A percentile compares a stretch with the other conserved stretches of the same genome.
phyloP scores from a whole-genome alignment of 2,329 filamentous ascomycete species.

The Zymoseptoria brevis region DNA sequence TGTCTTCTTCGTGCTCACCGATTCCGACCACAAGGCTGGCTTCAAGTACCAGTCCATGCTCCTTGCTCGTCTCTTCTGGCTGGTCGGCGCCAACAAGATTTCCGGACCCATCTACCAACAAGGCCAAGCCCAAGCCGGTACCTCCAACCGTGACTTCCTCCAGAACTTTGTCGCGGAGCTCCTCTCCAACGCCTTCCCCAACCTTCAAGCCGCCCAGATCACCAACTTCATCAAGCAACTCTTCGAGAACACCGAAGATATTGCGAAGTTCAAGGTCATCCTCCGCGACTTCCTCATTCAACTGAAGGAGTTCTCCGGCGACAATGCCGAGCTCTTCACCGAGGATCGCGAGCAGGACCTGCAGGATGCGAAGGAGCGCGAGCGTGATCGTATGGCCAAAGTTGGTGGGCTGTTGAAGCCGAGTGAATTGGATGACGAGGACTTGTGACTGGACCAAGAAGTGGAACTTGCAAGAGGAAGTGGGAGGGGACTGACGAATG shows the following conservation, averaged over 20 bases:
- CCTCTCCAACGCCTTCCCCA: slow-evolving; percentile 83
- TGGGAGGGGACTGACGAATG: slow-evolving; percentile 1
- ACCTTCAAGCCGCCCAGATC: slow-evolving; percentile 76
- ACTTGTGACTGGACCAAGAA: slow-evolving; percentile 68
- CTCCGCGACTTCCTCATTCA: slow-evolving; percentile 96
- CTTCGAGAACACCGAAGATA: slow-evolving; percentile 79
- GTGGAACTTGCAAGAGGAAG: slow-evolving; percentile 20
- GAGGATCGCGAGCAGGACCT: slow-evolving; percentile 93
- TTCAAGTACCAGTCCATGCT: slow-evolving; percentile 98
- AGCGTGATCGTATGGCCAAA: slow-evolving; percentile 87
- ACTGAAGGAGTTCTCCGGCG: slow-evolving; percentile 90
- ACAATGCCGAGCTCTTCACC: slow-evolving; percentile 87
- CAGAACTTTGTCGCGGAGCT: slow-evolving; percentile 78
- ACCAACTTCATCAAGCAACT: slow-evolving; percentile 81
- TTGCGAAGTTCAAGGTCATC: slow-evolving; percentile 91
- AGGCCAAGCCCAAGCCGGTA: slow-evolving; percentile 75
- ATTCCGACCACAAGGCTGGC: slow-evolving; percentile 96
- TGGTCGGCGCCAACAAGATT: slow-evolving; percentile 84
- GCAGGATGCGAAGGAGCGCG: slow-evolving; percentile 73
- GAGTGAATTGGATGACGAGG: slow-evolving; percentile 78
- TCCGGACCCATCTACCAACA: slow-evolving; percentile 81
- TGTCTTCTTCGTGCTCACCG: slow-evolving; percentile 95
- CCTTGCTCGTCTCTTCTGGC: slow-evolving; percentile 91
- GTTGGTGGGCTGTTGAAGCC: slow-evolving; percentile 94
- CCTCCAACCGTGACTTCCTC: slow-evolving; percentile 84